Percentiles rank a stretch among this genome's conserved stretches.
These are phyloP conservation scores for Neofusicoccum parvum DNA, from an alignment of 2,329 filamentous ascomycete species.

Conservation along the genomic window DNA sequence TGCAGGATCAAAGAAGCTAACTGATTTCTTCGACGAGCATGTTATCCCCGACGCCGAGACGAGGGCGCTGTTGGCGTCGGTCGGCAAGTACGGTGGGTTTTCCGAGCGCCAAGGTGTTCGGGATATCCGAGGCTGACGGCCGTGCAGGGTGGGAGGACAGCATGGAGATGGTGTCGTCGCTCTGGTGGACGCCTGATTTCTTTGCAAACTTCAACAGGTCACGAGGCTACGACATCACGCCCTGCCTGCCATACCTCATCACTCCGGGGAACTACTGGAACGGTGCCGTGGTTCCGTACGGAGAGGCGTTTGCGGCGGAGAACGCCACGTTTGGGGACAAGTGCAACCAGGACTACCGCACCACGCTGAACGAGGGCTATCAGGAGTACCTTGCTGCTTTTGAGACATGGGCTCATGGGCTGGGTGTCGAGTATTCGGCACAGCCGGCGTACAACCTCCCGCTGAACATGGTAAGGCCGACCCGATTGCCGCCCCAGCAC, in stretches of 20 bases:
- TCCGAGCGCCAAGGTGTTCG: neutral
- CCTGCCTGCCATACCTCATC: conserved; percentile 36
- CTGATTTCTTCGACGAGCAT: conserved; percentile 37
- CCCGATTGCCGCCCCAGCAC: neutral
- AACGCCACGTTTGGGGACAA: conserved; percentile 23
- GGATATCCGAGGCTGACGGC: neutral
- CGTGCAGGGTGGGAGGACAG: conserved; percentile 37
- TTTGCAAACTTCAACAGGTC: conserved; percentile 27
- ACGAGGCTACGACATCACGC: conserved; percentile 32
- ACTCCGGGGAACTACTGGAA: conserved; percentile 23
- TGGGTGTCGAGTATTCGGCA: conserved; percentile 31
- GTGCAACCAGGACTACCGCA: conserved; percentile 34
- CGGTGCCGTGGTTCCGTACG: conserved; percentile 20
- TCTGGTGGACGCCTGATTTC: conserved; percentile 32
- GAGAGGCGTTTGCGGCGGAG: conserved; percentile 20
- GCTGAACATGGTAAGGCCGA: conserved; percentile 33
- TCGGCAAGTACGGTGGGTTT: conserved; percentile 34
- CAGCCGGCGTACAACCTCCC: conserved; percentile 40
- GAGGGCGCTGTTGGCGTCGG: conserved; percentile 22
- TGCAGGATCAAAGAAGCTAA: conserved; percentile 24
- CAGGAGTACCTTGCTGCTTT: conserved; percentile 32
- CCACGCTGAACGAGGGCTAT: conserved; percentile 34
- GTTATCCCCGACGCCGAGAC: conserved; percentile 29
- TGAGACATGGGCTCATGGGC: conserved; percentile 30
- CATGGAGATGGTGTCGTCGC: conserved; percentile 32